Conservation (phyloP, 2,329 filamentous ascomycete genomes). For the Aureobasidium pullulans region DNA sequence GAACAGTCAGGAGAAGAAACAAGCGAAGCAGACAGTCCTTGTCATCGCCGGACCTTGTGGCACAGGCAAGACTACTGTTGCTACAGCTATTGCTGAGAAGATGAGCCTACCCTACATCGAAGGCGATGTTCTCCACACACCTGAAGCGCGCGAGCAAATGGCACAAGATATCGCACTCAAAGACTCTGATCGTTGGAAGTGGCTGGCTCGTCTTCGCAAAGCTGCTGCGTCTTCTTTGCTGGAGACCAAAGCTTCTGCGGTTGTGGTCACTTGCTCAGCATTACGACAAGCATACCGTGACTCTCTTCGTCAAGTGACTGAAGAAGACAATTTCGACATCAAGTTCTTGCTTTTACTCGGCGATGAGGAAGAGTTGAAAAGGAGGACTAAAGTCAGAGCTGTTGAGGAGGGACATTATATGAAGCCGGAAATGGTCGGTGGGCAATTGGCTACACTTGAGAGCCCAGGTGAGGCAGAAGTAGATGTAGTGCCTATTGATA, state of each 20-base stretch:
- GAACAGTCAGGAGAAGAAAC: background rate
- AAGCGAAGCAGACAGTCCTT: constrained; percentile 22
- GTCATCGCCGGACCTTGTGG: constrained; percentile 36
- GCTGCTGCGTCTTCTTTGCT: constrained; percentile 19
- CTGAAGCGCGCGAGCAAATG: constrained; percentile 65
- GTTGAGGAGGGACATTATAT: constrained; percentile 29
- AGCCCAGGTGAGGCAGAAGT: constrained; percentile 23
- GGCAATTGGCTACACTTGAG: constrained; percentile 30
- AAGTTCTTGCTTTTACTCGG: constrained; percentile 32
- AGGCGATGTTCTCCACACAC: constrained; percentile 33
- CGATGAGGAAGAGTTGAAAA: constrained; percentile 22
- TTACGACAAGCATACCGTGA: constrained; percentile 30
- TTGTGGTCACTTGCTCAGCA: constrained; percentile 36
- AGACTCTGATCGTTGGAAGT: constrained; percentile 94
- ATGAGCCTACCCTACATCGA: constrained; percentile 33
- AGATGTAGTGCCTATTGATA: constrained; percentile 30
- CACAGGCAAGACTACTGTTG: constrained; percentile 36
- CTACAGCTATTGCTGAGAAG: constrained; percentile 23
- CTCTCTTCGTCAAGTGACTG: constrained; percentile 22
- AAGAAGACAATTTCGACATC: constrained; percentile 18
- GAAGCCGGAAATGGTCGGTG: constrained; percentile 30
- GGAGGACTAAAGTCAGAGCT: constrained; percentile 22
- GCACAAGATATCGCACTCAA: constrained; percentile 71
- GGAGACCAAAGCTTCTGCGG: constrained; percentile 23
- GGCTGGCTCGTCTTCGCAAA: constrained; percentile 56